Evolutionary conservation across 805 yeast species (phyloP).

Genomic region (Jamesozyma gamospora): DNA sequence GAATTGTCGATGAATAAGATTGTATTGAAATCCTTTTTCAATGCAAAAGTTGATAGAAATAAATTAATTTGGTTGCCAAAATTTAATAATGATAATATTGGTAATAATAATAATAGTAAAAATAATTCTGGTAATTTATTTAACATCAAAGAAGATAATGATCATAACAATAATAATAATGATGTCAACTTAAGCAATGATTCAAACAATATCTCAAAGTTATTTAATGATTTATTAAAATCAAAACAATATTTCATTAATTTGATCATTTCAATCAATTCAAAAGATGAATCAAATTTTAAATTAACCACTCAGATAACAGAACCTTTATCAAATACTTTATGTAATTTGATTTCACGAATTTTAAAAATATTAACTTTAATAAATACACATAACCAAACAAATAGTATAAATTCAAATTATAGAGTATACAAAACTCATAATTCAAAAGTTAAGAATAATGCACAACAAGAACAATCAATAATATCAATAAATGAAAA

Average conservation of each 20-base stretch:
- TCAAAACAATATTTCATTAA: slow-evolving; percentile 15
- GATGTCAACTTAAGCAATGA: not conserved
- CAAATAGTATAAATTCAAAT: slow-evolving; percentile 24
- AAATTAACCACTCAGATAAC: slow-evolving; percentile 9
- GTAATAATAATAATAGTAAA: not conserved
- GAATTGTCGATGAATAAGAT: slow-evolving; percentile 19
- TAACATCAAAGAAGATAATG: not conserved
- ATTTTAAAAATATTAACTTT: slow-evolving; percentile 19
- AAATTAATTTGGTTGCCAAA: slow-evolving; percentile 11
- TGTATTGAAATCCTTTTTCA: slow-evolving; percentile 8
- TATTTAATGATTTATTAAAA: slow-evolving; percentile 15
- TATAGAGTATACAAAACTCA: slow-evolving; percentile 8
- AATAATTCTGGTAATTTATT: not conserved
- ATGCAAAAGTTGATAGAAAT: not conserved
- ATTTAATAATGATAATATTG: not conserved
- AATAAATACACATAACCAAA: slow-evolving; percentile 22
- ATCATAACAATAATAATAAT: not conserved
- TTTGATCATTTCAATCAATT: slow-evolving; percentile 11
- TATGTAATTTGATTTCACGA: slow-evolving; percentile 17
- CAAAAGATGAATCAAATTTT: slow-evolving; percentile 1
- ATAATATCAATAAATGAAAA: not conserved
- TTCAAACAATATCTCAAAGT: slow-evolving; percentile 2
- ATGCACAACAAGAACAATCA: not conserved
- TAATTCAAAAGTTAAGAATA: not conserved
- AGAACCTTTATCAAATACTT: slow-evolving; percentile 9